These are phyloP conservation scores for Apiotrichum sp. DNA, from an alignment of 1,284 basidiomycete genomes.

Conservation along the genomic window DNA sequence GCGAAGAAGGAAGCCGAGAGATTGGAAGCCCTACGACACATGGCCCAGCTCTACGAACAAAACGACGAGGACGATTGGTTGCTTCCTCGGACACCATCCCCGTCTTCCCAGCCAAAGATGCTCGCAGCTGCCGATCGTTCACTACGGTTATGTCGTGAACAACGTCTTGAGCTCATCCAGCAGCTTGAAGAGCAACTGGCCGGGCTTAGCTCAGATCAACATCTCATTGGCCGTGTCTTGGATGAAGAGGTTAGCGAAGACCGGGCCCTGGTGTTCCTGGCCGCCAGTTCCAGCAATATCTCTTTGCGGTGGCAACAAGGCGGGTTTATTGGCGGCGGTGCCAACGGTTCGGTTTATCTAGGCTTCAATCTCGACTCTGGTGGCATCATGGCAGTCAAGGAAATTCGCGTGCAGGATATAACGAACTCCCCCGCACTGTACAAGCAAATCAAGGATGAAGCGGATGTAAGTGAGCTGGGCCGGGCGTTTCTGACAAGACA, in stretches of 20 bases:
- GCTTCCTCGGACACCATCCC: constrained; percentile 27
- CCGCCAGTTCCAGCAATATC: constrained; percentile 87
- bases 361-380: constrained; percentile 96
- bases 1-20: constrained; percentile 83
- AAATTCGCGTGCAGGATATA: constrained; percentile 95
- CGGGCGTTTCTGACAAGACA: constrained; percentile 4
- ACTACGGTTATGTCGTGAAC: constrained; percentile 67
- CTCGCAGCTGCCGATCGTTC: constrained; percentile 52
- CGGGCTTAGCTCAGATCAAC: constrained; percentile 60
- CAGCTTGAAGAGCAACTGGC: constrained; percentile 59
- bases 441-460: constrained; percentile 93
- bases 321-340: constrained; percentile 93
- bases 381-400: constrained; percentile 98
- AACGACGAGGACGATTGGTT: constrained; percentile 51
- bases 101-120: constrained; percentile 23
- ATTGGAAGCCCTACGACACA: constrained; percentile 63
- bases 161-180: constrained; percentile 56
- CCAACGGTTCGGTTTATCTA: constrained; percentile 95
- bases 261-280: constrained; percentile 81
- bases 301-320: constrained; percentile 99
- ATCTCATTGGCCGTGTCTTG: constrained; percentile 77
- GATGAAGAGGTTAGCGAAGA: constrained; percentile 88
- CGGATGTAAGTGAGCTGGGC: constrained; percentile 53
- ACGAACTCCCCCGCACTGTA: constrained; percentile 74
- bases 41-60: constrained; percentile 54